Conservation (phyloP, 768 basidiomycete genomes). For the Pleurotus cornucopiae region DNA sequence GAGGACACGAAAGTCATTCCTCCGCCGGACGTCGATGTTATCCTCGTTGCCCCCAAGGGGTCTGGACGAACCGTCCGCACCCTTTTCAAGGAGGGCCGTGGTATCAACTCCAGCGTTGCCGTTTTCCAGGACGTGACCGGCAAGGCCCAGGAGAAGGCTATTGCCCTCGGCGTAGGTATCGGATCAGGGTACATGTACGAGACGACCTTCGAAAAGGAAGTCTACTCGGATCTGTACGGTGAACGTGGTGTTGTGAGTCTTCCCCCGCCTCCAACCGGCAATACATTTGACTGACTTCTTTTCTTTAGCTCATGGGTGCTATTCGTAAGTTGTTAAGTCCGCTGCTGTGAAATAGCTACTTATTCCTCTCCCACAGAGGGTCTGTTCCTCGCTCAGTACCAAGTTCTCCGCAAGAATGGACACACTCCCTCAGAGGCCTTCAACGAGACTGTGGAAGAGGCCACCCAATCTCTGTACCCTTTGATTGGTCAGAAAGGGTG, state of each 20-base stretch:
- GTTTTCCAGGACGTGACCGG: slow-evolving; percentile 98
- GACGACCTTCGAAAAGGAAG: slow-evolving; percentile 99
- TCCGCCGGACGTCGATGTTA: slow-evolving; percentile 93
- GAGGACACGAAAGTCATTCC: slow-evolving; percentile 93
- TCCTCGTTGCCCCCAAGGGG: slow-evolving; percentile 98
- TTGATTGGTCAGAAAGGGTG: slow-evolving; percentile 93
- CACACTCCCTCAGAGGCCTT: slow-evolving; percentile 98
- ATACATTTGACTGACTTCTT: slow-evolving; percentile 9
- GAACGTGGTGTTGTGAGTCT: slow-evolving; percentile 96
- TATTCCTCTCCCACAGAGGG: slow-evolving; percentile 57
- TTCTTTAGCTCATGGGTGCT: slow-evolving; percentile 84
- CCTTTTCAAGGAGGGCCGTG: slow-evolving; percentile 99
- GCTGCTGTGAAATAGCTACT: neutral
- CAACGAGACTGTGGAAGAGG: slow-evolving; percentile 99
- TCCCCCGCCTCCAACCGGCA: neutral
- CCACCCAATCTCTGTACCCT: slow-evolving; percentile 98
- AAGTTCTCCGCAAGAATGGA: slow-evolving; percentile 93
- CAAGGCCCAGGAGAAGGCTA: slow-evolving; percentile 95
- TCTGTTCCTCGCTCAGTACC: slow-evolving; percentile 98
- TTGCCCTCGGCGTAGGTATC: slow-evolving; percentile 89
- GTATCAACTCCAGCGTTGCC: slow-evolving; percentile 93
- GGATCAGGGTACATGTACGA: slow-evolving; percentile 99
- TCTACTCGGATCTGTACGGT: slow-evolving; percentile 98
- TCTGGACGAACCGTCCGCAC: slow-evolving; percentile 99
- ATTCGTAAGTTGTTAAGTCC: slow-evolving; percentile 59